Evolutionary conservation across 2,329 filamentous ascomycete genomes (phyloP), one percentile per base, ranked within the genome.

Genomic region (Apiospora kogelbergensis): DNA sequence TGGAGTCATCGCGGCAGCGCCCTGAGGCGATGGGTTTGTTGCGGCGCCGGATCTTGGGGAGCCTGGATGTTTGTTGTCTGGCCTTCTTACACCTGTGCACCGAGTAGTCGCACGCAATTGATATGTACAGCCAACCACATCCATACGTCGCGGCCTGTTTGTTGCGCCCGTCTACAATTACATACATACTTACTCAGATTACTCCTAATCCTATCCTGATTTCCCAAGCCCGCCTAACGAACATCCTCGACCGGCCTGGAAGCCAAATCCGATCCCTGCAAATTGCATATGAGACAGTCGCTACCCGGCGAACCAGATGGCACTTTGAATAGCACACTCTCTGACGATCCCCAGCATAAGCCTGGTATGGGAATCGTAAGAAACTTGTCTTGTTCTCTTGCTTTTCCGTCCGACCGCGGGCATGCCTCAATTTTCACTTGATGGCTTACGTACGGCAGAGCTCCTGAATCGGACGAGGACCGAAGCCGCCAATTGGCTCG

Each of bases 261-360:
- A 57, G 48, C 48, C 48, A 60, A 60, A 60, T n/a, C 48, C 48
- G 53, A 60, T n/a, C 53, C 53, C 30, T 60, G 53, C 53, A 60
- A 60, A 60, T 60, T 60, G 53, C 53, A 60, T 30, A 53, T 37
- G 53, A 60, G 53, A 22, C 53, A 60, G 53, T 37, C 30, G 53
- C 53, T 60, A 60, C 26, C n/a, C 53, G 53, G 53, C 30, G 53
- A n/a, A 60, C 53, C 53, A 60, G 53, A 60, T 37, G 53, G 17
- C 30, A 37, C 26, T 60, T 22, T 3, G 30, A 37, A 37, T 26
- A 60, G 53, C 26, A 30, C 53, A 60, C 20, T 60, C 20, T 37
- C 20, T 60, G 53, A 30, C 53, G 53, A 60, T 60, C 53, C 53
- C 53, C n/a, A 60, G 26, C 26, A 17, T 26, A 60, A 60, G 30